Percentiles rank a stretch among this genome's conserved stretches.
Conservation (phyloP, 768 basidiomycete species). For the Pulveroboletus frians region DNA sequence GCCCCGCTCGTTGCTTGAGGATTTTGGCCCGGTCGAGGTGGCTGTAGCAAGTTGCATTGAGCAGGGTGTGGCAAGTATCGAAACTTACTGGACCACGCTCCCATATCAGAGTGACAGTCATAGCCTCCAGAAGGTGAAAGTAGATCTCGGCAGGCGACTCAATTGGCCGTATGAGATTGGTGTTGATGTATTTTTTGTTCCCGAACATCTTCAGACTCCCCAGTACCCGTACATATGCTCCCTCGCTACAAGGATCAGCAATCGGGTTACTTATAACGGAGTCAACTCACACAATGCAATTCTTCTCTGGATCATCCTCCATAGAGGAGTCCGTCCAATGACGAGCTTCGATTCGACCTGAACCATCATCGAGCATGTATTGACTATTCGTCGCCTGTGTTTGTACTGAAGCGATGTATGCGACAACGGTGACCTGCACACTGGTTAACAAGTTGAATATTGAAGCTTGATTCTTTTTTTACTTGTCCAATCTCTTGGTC, state of each 20-base stretch:
- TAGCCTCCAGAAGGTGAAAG: constrained; percentile 76
- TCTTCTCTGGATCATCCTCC: constrained; percentile 49
- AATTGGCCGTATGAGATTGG: constrained; percentile 63
- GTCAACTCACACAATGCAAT: constrained; percentile 41
- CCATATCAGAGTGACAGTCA: constrained; percentile 60
- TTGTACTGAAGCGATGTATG: constrained; percentile 62
- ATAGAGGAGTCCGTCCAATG: constrained; percentile 73
- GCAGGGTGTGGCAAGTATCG: neutral
- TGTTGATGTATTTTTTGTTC: constrained; percentile 77
- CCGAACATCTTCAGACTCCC: constrained; percentile 80
- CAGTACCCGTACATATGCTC: constrained; percentile 74
- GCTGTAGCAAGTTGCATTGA: constrained; percentile 20
- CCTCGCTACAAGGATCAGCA: constrained; percentile 44
- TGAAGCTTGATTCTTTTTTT: constrained; percentile 15
- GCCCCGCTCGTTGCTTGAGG: constrained; percentile 9
- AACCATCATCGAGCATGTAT: constrained; percentile 83
- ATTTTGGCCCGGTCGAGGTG: constrained; percentile 30
- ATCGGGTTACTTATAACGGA: neutral
- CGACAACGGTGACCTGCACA: constrained; percentile 65
- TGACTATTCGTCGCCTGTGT: constrained; percentile 75
- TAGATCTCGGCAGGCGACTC: constrained; percentile 72
- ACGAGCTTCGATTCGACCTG: constrained; percentile 69
- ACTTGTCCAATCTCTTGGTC: constrained; percentile 80
- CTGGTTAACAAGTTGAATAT: constrained; percentile 1
- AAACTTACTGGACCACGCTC: constrained; percentile 60